These are phyloP conservation scores for Trichoderma sp. DNA, from an alignment of 2,329 filamentous ascomycete species.

Conservation along the genomic window DNA sequence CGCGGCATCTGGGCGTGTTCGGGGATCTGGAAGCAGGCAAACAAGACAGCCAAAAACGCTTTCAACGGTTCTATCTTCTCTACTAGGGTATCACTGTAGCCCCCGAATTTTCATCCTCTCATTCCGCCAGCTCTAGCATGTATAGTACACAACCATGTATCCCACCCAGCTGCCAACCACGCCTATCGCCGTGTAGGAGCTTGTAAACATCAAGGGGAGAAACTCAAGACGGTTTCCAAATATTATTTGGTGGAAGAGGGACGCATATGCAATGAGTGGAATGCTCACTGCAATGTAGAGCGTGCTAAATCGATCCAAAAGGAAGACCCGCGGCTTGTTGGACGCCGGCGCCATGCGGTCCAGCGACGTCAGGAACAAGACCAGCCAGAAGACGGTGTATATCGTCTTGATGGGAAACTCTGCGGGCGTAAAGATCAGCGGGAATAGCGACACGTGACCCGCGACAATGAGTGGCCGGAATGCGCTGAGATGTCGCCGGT, in stretches of 20 bases:
- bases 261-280: constrained; percentile 85
- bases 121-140: constrained; percentile 37
- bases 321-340: constrained; percentile 73
- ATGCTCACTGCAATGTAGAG: constrained; percentile 88
- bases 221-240: constrained; percentile 86
- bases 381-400: constrained; percentile 89
- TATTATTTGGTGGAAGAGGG: constrained; percentile 74
- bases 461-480: constrained; percentile 90
- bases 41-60: not conserved
- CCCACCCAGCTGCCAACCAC: constrained; percentile 94
- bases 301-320: constrained; percentile 86
- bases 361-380: constrained; percentile 80
- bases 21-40: not conserved
- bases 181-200: constrained; percentile 89
- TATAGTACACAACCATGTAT: constrained; percentile 89
- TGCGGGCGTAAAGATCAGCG: constrained; percentile 82
- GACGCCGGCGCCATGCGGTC: constrained; percentile 84
- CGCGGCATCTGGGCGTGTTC: not conserved
- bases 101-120: not conserved
- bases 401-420: constrained; percentile 93
- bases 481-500: constrained; percentile 84
- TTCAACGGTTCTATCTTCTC: not conserved
- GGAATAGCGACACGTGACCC: constrained; percentile 92
- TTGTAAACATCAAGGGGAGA: constrained; percentile 93
- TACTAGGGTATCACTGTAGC: constrained; percentile 25